A percentile compares a stretch with the other conserved stretches of the same genome.
Conservation (phyloP, 805 yeast genomes). For the Barnettozyma californica region DNA sequence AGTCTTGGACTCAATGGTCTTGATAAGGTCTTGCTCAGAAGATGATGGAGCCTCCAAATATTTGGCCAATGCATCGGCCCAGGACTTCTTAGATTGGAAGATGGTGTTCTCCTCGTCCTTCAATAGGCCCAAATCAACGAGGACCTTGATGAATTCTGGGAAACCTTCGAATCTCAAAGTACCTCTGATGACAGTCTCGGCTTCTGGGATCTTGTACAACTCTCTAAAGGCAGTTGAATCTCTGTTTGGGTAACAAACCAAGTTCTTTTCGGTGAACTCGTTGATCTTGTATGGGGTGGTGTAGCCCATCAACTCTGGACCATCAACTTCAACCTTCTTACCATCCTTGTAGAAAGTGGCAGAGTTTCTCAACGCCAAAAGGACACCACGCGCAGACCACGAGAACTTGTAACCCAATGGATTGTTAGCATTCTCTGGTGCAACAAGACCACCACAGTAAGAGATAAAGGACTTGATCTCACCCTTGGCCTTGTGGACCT, state of each 20-base stretch:
- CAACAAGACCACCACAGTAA: constrained; percentile 98
- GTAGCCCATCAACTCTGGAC: constrained; percentile 90
- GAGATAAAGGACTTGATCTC: constrained; percentile 91
- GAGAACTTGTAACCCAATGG: constrained; percentile 98
- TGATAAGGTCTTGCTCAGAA: constrained; percentile 66
- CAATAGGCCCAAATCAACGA: constrained; percentile 91
- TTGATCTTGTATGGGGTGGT: constrained; percentile 96
- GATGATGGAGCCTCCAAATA: constrained; percentile 71
- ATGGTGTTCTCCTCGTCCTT: constrained; percentile 64
- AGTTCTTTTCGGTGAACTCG: constrained; percentile 61
- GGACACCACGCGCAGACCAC: constrained; percentile 98
- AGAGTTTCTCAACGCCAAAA: constrained; percentile 89
- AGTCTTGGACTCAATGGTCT: constrained; percentile 72
- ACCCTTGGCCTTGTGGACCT: constrained; percentile 88
- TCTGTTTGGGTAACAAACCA: constrained; percentile 96
- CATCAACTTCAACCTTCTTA: constrained; percentile 67
- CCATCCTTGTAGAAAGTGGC: constrained; percentile 90
- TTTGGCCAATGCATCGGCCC: constrained; percentile 84
- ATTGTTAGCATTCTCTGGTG: constrained; percentile 96
- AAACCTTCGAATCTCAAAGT: constrained; percentile 97
- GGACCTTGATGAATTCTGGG: constrained; percentile 94
- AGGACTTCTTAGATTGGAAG: constrained; percentile 55
- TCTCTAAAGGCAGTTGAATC: constrained; percentile 93
- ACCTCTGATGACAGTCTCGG: constrained; percentile 94
- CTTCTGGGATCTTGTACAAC: constrained; percentile 92